Evolutionary conservation across 306 rosid genomes (phyloP), one percentile per base, ranked within the genome.

Genomic region (Lablab purpureus): DNA sequence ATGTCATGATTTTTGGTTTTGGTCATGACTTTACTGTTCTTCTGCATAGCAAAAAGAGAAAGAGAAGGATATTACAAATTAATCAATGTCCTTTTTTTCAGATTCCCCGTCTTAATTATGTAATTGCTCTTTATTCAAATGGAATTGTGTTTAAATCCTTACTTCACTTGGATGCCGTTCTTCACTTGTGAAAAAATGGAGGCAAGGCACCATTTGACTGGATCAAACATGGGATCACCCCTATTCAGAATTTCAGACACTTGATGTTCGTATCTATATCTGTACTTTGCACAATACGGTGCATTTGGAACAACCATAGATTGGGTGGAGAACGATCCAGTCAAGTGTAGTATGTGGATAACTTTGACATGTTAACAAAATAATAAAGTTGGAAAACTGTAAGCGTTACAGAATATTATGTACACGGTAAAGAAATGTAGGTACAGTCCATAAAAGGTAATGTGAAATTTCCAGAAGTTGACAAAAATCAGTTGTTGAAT

Each of bases 11-110:
- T 50, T 59, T 56, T 75, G 23, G 18, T 41, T 60, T 68, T 67
- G 62, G 50, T 69, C 34, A n/a, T 34, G 74, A 65, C 58, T 77
- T n/a, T 79, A 80, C 13, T 56, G 63, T 76, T 37, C 71, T 72
- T 72, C 50, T 67, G 56, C 77, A 28, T 28, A 76, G 68, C 62
- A 63, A 66, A 43, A 72, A 82, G 75, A 37, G 19, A 10, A 50
- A 50, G n/a, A n/a, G 66, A 59, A 30, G 49, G 51, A 32, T 25
- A 18, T 47, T 40, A 52, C 7, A 67, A 65, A 76, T 23, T 59
- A 46, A 30, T 80, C 71, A 32, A 28, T 62, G 55, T 69, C 6
- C 45, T 5, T 72, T 5, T 72, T 78, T 52, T 4, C 77, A 10
- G 19, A 60, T 2, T 71, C 47, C 52, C 14, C 18, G 50, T n/a